phyloP scores from a whole-genome alignment of 208 protist genomes.

The Phytomonas sp. region DNA sequence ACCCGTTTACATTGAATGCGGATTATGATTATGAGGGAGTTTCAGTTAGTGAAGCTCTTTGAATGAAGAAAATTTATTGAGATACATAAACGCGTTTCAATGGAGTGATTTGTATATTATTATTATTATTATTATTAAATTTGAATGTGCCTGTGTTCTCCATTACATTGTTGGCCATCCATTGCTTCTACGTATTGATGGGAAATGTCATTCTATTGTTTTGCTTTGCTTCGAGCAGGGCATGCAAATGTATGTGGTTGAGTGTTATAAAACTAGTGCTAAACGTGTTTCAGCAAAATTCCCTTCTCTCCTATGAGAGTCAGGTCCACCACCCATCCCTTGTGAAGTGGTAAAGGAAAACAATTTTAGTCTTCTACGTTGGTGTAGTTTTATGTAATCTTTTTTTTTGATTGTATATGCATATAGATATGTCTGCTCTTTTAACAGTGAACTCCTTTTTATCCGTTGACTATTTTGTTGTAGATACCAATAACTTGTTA shows the following conservation, averaged over 20 bases:
- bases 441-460: not conserved
- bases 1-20: slow-evolving; percentile 41
- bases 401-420: not conserved
- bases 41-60: slow-evolving; percentile 23
- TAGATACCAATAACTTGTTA: not conserved
- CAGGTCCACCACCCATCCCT: not conserved
- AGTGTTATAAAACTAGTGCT: not conserved
- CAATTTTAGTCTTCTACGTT: not conserved
- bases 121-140: not conserved
- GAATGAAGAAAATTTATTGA: not conserved
- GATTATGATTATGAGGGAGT: slow-evolving; percentile 56
- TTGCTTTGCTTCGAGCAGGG: not conserved
- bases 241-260: not conserved
- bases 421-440: not conserved
- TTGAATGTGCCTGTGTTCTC: not conserved
- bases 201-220: not conserved
- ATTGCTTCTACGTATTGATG: not conserved
- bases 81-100: not conserved
- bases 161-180: not conserved
- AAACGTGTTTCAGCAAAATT: not conserved
- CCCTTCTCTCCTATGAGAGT: not conserved
- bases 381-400: not conserved
- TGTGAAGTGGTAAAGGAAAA: not conserved
- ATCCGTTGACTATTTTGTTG: not conserved
- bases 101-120: not conserved